Conservation (phyloP, 1,284 basidiomycete genomes). For the Golubevia pallescens region DNA sequence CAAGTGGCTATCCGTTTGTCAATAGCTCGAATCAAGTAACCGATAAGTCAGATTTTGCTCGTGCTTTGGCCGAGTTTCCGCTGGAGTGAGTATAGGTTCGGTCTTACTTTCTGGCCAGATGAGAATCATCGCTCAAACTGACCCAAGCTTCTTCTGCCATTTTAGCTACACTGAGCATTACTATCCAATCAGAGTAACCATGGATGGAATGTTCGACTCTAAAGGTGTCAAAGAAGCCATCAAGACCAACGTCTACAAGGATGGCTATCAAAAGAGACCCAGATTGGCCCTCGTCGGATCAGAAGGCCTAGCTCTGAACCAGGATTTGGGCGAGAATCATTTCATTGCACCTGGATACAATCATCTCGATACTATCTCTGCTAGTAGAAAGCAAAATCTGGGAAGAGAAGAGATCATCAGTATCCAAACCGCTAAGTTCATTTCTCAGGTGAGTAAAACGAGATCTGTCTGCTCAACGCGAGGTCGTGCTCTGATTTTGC, state of each 20-base stretch:
- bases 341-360: slow-evolving; percentile 12
- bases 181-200: slow-evolving; percentile 8
- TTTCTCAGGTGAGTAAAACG: slow-evolving; percentile 3
- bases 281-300: slow-evolving; percentile 8
- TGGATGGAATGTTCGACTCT: background rate
- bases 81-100: background rate
- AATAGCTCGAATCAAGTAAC: slow-evolving; percentile 9
- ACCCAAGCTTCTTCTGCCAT: background rate
- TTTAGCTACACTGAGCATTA: slow-evolving; percentile 10
- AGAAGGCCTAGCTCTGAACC: slow-evolving; percentile 8
- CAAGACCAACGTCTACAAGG: background rate
- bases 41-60: slow-evolving; percentile 7
- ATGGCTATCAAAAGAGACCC: slow-evolving; percentile 10
- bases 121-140: too few species aligned
- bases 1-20: slow-evolving; percentile 9
- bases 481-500: too few species aligned
- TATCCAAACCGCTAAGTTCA: slow-evolving; percentile 10
- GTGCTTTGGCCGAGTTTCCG: slow-evolving; percentile 8
- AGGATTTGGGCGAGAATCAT: slow-evolving; percentile 1
- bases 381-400: slow-evolving; percentile 10
- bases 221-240: slow-evolving; percentile 4
- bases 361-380: slow-evolving; percentile 9
- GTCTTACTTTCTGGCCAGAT: background rate
- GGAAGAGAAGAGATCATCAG: slow-evolving; percentile 7
- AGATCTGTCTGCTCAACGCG: too few species aligned